phyloP scores from a whole-genome alignment of 1,284 basidiomycete species.

The Xerocomus amazonicus region DNA sequence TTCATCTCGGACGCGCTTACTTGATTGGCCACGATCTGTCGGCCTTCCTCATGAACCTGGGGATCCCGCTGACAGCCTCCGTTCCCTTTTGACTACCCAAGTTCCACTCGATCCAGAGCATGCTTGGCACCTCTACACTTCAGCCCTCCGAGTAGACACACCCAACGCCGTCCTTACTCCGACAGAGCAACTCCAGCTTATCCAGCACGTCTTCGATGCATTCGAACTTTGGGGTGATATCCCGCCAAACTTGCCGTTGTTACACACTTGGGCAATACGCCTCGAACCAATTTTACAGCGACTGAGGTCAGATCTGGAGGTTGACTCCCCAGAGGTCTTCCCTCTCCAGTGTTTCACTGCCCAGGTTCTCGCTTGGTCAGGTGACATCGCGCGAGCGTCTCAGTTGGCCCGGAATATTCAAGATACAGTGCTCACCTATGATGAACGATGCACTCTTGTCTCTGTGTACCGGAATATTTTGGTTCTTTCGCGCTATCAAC shows the following conservation, averaged over 20 bases:
- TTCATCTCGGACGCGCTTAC: slow-evolving; percentile 17
- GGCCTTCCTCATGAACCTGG: slow-evolving; percentile 2
- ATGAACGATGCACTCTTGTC: slow-evolving; percentile 25
- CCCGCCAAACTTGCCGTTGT: slow-evolving; percentile 19
- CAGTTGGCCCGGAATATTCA: slow-evolving; percentile 25
- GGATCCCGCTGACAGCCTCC: slow-evolving; percentile 14
- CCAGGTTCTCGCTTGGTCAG: slow-evolving; percentile 35
- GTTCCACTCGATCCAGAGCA: slow-evolving; percentile 35
- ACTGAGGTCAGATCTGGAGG: slow-evolving; percentile 18
- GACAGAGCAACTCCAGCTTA: slow-evolving; percentile 33
- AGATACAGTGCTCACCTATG: slow-evolving; percentile 14
- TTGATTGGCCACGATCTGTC: slow-evolving; percentile 8
- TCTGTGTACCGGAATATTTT: slow-evolving; percentile 41
- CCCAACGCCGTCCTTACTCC: slow-evolving; percentile 9
- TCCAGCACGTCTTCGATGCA: slow-evolving; percentile 29
- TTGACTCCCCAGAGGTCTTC: slow-evolving; percentile 15
- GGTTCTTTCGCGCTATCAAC: slow-evolving; percentile 36
- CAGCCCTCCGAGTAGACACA: slow-evolving; percentile 11
- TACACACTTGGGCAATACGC: slow-evolving; percentile 39
- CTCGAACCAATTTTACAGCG: slow-evolving; percentile 34
- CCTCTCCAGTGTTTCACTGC: slow-evolving; percentile 33
- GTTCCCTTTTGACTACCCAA: slow-evolving; percentile 18
- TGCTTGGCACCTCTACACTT: slow-evolving; percentile 36
- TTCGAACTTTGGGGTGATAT: slow-evolving; percentile 29
- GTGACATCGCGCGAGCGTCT: slow-evolving; percentile 36